Conservation (phyloP, 768 basidiomycete species). For the Amanita pallidorosea region DNA sequence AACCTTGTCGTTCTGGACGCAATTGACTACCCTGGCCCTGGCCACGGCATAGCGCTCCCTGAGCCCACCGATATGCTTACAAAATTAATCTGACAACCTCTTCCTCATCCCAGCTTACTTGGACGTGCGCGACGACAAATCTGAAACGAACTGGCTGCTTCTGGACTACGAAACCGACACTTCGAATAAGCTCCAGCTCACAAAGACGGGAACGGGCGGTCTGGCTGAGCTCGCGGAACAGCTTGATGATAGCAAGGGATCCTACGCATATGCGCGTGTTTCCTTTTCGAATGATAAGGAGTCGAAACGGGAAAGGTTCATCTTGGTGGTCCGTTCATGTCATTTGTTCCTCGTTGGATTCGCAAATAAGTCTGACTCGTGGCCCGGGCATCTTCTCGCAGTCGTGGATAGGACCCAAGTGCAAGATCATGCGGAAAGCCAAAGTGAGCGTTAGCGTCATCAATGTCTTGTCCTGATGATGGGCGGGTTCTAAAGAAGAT, state of each 20-base stretch:
- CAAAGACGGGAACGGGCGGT: slow-evolving; percentile 71
- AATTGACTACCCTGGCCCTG: not conserved
- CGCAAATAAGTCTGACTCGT: slow-evolving; percentile 14
- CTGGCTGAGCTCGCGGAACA: slow-evolving; percentile 64
- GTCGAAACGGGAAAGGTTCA: slow-evolving; percentile 81
- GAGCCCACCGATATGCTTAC: not conserved
- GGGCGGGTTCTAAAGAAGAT: slow-evolving; percentile 20
- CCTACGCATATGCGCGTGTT: slow-evolving; percentile 77
- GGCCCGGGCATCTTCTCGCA: slow-evolving; percentile 13
- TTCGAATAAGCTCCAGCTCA: slow-evolving; percentile 73
- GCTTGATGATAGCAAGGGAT: slow-evolving; percentile 66
- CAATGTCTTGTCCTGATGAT: slow-evolving; percentile 7
- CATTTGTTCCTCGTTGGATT: slow-evolving; percentile 10
- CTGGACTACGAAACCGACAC: slow-evolving; percentile 82
- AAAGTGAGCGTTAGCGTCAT: slow-evolving; percentile 44
- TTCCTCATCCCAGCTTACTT: slow-evolving; percentile 55
- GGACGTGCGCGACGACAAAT: slow-evolving; percentile 78
- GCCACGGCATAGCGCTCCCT: not conserved
- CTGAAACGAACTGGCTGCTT: slow-evolving; percentile 83
- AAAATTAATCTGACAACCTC: slow-evolving; percentile 13
- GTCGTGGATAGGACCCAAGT: slow-evolving; percentile 72
- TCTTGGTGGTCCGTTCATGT: slow-evolving; percentile 43
- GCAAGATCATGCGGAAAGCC: slow-evolving; percentile 88
- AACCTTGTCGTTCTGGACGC: not conserved
- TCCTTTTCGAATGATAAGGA: slow-evolving; percentile 83